Base-by-base conservation (phyloP, 176 grass and related monocot genomes). In the Zoysia japonica region DNA sequence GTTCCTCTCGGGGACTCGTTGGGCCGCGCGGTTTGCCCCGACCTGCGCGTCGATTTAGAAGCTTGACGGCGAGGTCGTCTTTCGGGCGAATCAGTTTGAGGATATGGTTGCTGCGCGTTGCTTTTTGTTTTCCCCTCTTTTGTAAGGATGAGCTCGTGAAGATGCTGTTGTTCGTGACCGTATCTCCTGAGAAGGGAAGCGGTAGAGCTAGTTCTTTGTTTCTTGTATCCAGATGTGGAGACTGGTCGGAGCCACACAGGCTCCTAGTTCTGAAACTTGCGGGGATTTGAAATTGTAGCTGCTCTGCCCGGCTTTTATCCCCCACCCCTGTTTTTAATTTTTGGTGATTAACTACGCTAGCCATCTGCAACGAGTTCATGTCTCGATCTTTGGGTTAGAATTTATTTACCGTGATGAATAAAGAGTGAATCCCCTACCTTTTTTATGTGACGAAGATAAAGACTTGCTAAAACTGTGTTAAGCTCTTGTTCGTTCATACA, bases 21-120 rank as follows among this genome's bases (percentile, higher is more conserved):
- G 7, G 52, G 73, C 13, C 37, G 12, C 16, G 51, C 15, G 42
- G 7, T 45, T 15, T 52, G 9, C 40, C 67, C 35, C 36, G 50
- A 20, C 16, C 13, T 28, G 59, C 36, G 45, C 40, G 44, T 83
- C 56, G 50, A 2, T 11, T 20, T 1, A 14, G 28, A 1, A 50
- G 36, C 55, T 57, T 13, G 0, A 9, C 28, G 5, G 61, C 61
- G 71, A n/a, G 36, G 47, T 63, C 17, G 11, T 68, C 2, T 13
- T 60, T 73, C 40, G 19, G 68, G 44, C 63, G 51, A 78, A 89
- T 82, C 78, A 51, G 44, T 54, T 41, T 41, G 40, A 56, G 64
- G 64, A 73, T 43, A 9, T 67, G 50, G 11, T 11, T 68, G 11
- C 52, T 13, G 4, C 14, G 2, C 3, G 48, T 6, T 20, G 5